phyloP scores from a whole-genome alignment of 148 eudicot genomes.

The Polygonum aviculare region DNA sequence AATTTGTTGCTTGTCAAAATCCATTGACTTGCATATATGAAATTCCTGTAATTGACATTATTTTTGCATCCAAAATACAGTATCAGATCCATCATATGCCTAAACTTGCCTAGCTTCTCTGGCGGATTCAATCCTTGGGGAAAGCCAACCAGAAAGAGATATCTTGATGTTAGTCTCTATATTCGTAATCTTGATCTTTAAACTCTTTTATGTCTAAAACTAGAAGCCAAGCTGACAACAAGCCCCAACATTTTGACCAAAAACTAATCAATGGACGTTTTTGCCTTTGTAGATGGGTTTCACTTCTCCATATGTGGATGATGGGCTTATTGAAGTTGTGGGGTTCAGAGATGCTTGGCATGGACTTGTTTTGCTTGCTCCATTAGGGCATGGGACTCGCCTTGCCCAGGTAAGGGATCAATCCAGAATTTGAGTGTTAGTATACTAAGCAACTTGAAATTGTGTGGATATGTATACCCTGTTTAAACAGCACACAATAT shows the following conservation, averaged over 20 bases:
- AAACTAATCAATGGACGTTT: background rate
- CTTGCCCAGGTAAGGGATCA: slow-evolving; percentile 39
- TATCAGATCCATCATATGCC: slow-evolving; percentile 47
- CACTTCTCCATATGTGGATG: slow-evolving; percentile 48
- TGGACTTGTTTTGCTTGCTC: slow-evolving; percentile 41
- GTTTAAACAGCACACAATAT: too few species aligned
- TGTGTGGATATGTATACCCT: too few species aligned
- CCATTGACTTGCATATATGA: background rate
- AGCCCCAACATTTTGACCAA: background rate
- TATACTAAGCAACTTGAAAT: too few species aligned
- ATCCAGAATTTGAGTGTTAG: background rate
- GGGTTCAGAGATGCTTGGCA: slow-evolving; percentile 63
- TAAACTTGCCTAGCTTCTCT: slow-evolving; percentile 54
- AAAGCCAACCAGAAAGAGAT: slow-evolving; percentile 30
- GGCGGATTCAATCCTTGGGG: slow-evolving; percentile 65
- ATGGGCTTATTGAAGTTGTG: slow-evolving; percentile 43
- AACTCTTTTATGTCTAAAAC: background rate
- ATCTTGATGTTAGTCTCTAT: slow-evolving; percentile 24
- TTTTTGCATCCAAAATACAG: slow-evolving; percentile 17
- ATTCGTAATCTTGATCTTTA: background rate
- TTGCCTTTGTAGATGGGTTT: slow-evolving; percentile 29
- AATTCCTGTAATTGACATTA: background rate
- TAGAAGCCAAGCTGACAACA: background rate
- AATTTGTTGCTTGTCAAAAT: background rate
- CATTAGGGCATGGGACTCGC: slow-evolving; percentile 52